Conservation (phyloP, 768 basidiomycete genomes). For the Phlebiopsis flavidoalba region DNA sequence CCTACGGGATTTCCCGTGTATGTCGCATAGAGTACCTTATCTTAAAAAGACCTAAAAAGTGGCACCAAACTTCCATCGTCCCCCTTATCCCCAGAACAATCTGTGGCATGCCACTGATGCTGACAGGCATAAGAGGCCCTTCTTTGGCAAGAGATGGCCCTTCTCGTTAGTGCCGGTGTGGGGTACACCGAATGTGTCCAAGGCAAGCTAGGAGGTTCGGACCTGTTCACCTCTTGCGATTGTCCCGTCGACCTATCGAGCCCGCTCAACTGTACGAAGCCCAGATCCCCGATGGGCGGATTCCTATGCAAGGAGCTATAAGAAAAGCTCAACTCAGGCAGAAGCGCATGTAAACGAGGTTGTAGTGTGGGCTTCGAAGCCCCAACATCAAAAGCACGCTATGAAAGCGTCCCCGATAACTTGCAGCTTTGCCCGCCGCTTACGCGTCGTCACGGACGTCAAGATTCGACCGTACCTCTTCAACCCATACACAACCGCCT, state of each 20-base stretch:
- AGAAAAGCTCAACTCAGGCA: slow-evolving; percentile 60
- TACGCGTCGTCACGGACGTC: slow-evolving; percentile 75
- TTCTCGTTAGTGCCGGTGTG: too few species aligned
- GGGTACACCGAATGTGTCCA: slow-evolving; percentile 83
- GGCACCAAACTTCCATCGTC: slow-evolving; percentile 14
- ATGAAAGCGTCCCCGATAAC: slow-evolving; percentile 36
- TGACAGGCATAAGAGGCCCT: slow-evolving; percentile 85
- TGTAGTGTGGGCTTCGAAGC: slow-evolving; percentile 63
- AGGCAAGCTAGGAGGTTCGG: slow-evolving; percentile 79
- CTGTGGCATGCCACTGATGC: slow-evolving; percentile 89
- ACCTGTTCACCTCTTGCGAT: background rate
- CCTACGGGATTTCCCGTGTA: slow-evolving; percentile 85
- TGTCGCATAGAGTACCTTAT: slow-evolving; percentile 32
- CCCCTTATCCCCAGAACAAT: slow-evolving; percentile 55
- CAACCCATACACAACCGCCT: slow-evolving; percentile 71
- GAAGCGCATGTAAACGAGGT: slow-evolving; percentile 76
- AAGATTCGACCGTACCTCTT: slow-evolving; percentile 66
- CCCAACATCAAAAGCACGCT: slow-evolving; percentile 42
- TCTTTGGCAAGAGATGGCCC: too few species aligned
- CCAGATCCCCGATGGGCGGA: slow-evolving; percentile 85
- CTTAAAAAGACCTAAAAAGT: slow-evolving; percentile 6
- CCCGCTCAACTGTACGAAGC: slow-evolving; percentile 21
- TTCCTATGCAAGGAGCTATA: slow-evolving; percentile 80
- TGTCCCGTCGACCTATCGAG: background rate
- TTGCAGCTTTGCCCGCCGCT: slow-evolving; percentile 43